A percentile compares a stretch with the other conserved stretches of the same genome.
Evolutionary conservation across 345 rosid species (phyloP).

Genomic region (Populus alba): DNA sequence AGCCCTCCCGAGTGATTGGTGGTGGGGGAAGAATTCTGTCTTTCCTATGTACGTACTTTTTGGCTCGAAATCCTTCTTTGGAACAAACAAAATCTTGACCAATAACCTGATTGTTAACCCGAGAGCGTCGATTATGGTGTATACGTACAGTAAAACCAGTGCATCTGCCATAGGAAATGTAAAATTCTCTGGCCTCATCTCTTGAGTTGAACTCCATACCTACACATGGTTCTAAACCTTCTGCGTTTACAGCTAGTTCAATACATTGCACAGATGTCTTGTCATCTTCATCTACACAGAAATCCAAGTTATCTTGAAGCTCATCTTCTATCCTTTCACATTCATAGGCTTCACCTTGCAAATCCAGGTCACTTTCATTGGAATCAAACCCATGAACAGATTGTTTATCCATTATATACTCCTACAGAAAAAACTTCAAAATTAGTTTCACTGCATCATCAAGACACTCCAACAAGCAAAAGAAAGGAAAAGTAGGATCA

Average conservation of each 20-base stretch:
- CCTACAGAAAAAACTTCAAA: background rate
- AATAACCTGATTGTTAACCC: slow-evolving; percentile 45
- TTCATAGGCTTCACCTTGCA: slow-evolving; percentile 19
- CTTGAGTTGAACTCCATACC: slow-evolving; percentile 51
- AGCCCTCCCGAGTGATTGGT: slow-evolving; percentile 50
- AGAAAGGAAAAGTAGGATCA: background rate
- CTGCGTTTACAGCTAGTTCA: slow-evolving; percentile 17
- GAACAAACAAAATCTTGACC: slow-evolving; percentile 63
- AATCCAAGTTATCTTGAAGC: slow-evolving; percentile 26
- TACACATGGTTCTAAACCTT: slow-evolving; percentile 30
- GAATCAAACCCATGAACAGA: slow-evolving; percentile 15
- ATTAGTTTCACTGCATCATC: background rate
- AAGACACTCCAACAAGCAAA: background rate
- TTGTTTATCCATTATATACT: slow-evolving; percentile 16
- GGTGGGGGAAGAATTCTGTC: slow-evolving; percentile 61
- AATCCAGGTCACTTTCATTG: slow-evolving; percentile 21
- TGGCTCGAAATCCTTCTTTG: slow-evolving; percentile 53
- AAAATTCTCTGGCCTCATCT: slow-evolving; percentile 50
- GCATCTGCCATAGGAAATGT: slow-evolving; percentile 43
- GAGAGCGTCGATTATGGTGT: slow-evolving; percentile 50
- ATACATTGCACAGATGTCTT: slow-evolving; percentile 33
- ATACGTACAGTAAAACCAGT: slow-evolving; percentile 48
- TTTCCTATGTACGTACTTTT: slow-evolving; percentile 48
- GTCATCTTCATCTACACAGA: slow-evolving; percentile 41
- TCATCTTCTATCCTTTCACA: slow-evolving; percentile 22